phyloP scores from a whole-genome alignment of 1,284 basidiomycete species.

The Meira miltonrushii region DNA sequence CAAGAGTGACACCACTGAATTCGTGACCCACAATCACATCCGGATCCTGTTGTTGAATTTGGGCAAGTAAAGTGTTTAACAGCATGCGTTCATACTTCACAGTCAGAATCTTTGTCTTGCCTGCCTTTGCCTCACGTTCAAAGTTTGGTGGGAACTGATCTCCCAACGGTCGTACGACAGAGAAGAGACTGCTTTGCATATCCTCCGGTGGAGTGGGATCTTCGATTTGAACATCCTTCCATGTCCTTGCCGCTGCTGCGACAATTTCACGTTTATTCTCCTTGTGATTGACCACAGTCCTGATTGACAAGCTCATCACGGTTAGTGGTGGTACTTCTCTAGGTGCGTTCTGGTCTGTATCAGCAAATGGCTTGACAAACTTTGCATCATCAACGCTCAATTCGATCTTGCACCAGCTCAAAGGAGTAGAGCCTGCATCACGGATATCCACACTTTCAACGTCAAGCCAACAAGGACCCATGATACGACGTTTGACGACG shows the following conservation, averaged over 20 bases:
- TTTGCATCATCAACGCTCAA: conserved; percentile 80
- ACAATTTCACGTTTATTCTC: conserved; percentile 92
- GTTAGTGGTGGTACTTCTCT: conserved; percentile 83
- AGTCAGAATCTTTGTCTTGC: conserved; percentile 66
- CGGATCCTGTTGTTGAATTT: conserved; percentile 80
- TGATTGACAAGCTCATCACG: conserved; percentile 77
- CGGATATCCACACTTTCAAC: conserved; percentile 60
- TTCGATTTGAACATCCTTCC: conserved; percentile 61
- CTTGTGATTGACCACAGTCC: conserved; percentile 90
- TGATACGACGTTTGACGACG: conserved; percentile 92
- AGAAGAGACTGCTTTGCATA: conserved; percentile 74
- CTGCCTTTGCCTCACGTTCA: conserved; percentile 57
- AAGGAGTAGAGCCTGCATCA: conserved; percentile 15
- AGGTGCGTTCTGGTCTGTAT: conserved; percentile 63
- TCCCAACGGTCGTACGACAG: conserved; percentile 82
- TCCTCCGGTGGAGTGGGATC: conserved; percentile 54
- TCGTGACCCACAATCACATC: conserved; percentile 94
- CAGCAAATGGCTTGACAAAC: conserved; percentile 74
- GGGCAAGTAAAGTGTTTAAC: conserved; percentile 74
- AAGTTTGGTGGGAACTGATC: conserved; percentile 82
- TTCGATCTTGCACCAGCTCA: conserved; percentile 66
- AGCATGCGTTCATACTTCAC: conserved; percentile 72
- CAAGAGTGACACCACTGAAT: conserved; percentile 83
- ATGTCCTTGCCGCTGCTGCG: conserved; percentile 74
- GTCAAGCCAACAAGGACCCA: conserved; percentile 96